phyloP scores from a whole-genome alignment of 1,284 basidiomycete species.

The Heterobasidion occidentale region DNA sequence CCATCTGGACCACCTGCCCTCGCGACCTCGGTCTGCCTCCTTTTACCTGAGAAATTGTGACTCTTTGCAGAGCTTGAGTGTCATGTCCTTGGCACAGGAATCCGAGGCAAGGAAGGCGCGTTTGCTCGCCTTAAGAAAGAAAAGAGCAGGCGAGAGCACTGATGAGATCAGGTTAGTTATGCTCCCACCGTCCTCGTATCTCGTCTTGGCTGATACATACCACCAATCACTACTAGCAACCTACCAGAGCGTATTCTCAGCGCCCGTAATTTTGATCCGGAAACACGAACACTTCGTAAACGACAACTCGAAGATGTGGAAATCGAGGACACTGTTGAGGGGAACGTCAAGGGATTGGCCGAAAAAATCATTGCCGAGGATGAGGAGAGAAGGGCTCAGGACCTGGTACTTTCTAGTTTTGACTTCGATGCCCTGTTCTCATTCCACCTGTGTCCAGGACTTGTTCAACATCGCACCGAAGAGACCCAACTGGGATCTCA shows the following conservation, averaged over 20 bases:
- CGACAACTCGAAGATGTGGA: conserved; percentile 43
- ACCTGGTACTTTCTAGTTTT: conserved; percentile 55
- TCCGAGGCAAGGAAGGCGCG: conserved; percentile 84
- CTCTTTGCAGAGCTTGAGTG: background rate
- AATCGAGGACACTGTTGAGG: conserved; percentile 84
- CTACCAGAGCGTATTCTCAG: conserved; percentile 52
- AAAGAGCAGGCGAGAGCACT: conserved; percentile 57
- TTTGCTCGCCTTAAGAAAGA: conserved; percentile 71
- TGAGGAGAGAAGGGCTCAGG: conserved; percentile 75
- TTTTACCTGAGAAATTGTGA: no score
- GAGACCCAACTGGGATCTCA: conserved; percentile 95
- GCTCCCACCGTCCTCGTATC: no score
- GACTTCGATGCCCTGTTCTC: background rate
- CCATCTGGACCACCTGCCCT: no score
- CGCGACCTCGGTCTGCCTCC: no score
- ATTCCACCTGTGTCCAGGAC: conserved; percentile 47
- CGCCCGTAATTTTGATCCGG: conserved; percentile 82
- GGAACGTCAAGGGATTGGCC: conserved; percentile 76
- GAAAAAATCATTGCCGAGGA: conserved; percentile 83
- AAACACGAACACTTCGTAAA: conserved; percentile 71
- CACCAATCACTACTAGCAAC: background rate
- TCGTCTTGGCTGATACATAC: no score
- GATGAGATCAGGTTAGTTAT: conserved; percentile 26
- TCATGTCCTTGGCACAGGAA: conserved; percentile 77
- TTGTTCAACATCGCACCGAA: conserved; percentile 96